Evolutionary conservation across 352 stramenopile genomes (phyloP).

Genomic region (Lagenidium giganteum): DNA sequence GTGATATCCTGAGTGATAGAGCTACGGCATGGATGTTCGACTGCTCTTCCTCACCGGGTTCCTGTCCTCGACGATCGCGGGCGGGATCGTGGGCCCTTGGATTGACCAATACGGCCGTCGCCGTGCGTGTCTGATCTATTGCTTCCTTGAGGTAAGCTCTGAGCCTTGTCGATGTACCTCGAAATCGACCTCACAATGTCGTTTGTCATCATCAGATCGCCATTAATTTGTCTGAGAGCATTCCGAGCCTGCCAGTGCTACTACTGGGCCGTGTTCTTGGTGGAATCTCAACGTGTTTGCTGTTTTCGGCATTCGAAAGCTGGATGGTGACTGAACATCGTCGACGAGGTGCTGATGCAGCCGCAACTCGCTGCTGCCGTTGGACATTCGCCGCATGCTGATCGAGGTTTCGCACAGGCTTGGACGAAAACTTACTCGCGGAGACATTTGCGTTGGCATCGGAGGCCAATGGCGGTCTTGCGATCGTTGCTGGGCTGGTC

Average conservation of each 20-base stretch:
- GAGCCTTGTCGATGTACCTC: not conserved
- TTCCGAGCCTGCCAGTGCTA: constrained; percentile 83
- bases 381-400: not conserved
- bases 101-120: constrained; percentile 92
- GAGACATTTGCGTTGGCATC: constrained; percentile 90
- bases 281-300: constrained; percentile 92
- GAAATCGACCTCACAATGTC: no score
- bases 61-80: constrained; percentile 88
- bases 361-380: no score
- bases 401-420: constrained; percentile 35
- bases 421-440: constrained; percentile 81
- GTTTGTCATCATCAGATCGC: constrained; percentile 47
- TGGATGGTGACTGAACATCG: constrained; percentile 96
- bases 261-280: constrained; percentile 88
- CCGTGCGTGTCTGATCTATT: constrained; percentile 91
- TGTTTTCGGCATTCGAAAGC: constrained; percentile 95
- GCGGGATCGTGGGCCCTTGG: constrained; percentile 86
- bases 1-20: no score
- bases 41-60: constrained; percentile 94
- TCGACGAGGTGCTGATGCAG: constrained; percentile 57
- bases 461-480: constrained; percentile 88
- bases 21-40: constrained; percentile 90
- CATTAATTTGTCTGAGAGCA: constrained; percentile 92
- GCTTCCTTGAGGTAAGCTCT: constrained; percentile 87
- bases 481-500: constrained; percentile 90